Evolutionary conservation across 1,284 basidiomycete genomes (phyloP), one percentile per base, ranked within the genome.

Genomic region (Somion occarium): DNA sequence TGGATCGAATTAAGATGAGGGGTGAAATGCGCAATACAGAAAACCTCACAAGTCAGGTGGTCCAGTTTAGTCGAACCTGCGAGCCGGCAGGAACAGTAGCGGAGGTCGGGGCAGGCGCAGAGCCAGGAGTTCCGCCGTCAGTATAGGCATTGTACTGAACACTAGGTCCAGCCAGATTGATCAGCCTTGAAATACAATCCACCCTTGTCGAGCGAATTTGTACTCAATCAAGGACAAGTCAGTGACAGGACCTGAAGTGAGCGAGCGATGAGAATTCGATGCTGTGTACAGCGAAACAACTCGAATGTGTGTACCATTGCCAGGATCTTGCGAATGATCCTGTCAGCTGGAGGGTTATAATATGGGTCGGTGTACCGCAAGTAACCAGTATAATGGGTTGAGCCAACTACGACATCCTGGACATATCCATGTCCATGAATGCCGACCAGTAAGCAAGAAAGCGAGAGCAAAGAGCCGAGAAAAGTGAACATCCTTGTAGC

Each of bases 321-420:
- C 70, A 18, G 73, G 51, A 78, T 73, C 44, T 69, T 64, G 18
- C 76, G 71, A 30, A 78, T 67, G 53, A 79, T 77, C 12, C 75
- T 66, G 45, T 74, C 56, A 12, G 75, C 75, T 9, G 63, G 51
- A 1, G 74, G 69, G 52, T 59, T 69, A 34, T 59, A 56, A 57
- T 70, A 69, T 7, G 69, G 69, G 51, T 73, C 71, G n/a, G 55
- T 53, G 59, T 69, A 69, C 4, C 69, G 69, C 15, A 71, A 59
- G 49, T 69, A 72, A 0, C 69, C 69, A 9, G 64, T 65, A 51
- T 67, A 71, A 11, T 58, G 57, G 2, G 61, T 61, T 3, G 57
- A 59, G 9, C 62, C 68, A 15, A 65, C 51, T 23, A 59, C 60
- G 4, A 71, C 58, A 38, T 70, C 64, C 47, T 69, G 66, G 13